phyloP scores from a whole-genome alignment of 1,139 yeast species.

The Hemisphaericaspora xylofermentans region DNA sequence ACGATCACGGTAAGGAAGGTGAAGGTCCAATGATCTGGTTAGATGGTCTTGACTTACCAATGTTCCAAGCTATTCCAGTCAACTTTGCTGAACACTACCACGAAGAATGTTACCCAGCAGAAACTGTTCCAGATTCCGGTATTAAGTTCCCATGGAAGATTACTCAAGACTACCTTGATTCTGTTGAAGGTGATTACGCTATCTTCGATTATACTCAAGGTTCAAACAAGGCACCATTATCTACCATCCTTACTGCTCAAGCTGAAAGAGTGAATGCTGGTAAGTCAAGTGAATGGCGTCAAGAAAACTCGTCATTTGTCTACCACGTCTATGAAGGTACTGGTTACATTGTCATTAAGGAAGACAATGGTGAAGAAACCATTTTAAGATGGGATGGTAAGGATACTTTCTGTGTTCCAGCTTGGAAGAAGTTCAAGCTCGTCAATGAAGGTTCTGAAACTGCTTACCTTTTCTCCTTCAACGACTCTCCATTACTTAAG shows the following conservation, averaged over 20 bases:
- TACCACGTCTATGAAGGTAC: constrained; percentile 17
- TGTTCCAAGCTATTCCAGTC: constrained; percentile 22
- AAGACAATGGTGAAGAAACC: constrained; percentile 11
- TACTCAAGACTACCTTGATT: constrained; percentile 16
- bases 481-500: constrained; percentile 18
- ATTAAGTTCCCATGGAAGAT: constrained; percentile 19
- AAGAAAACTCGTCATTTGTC: constrained; percentile 19
- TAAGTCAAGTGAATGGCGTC: constrained; percentile 14
- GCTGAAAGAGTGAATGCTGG: constrained; percentile 17
- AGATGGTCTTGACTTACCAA: constrained; percentile 23
- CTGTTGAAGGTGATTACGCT: constrained; percentile 12
- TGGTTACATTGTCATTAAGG: constrained; percentile 16
- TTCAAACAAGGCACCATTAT: constrained; percentile 8
- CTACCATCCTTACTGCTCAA: constrained; percentile 19
- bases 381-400: constrained; percentile 15
- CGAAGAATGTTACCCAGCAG: constrained; percentile 18
- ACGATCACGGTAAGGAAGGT: constrained; percentile 24
- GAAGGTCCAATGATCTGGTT: constrained; percentile 24
- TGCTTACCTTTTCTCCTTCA: constrained; percentile 18
- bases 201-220: constrained; percentile 13
- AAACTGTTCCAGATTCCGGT: constrained; percentile 12
- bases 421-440: constrained; percentile 20
- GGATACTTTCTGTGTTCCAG: constrained; percentile 21
- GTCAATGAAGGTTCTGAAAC: constrained; percentile 14
- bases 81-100: constrained; percentile 21